These are phyloP conservation scores for Alternaria sp. DNA, from an alignment of 2,329 filamentous ascomycete genomes.

Conservation along the genomic window DNA sequence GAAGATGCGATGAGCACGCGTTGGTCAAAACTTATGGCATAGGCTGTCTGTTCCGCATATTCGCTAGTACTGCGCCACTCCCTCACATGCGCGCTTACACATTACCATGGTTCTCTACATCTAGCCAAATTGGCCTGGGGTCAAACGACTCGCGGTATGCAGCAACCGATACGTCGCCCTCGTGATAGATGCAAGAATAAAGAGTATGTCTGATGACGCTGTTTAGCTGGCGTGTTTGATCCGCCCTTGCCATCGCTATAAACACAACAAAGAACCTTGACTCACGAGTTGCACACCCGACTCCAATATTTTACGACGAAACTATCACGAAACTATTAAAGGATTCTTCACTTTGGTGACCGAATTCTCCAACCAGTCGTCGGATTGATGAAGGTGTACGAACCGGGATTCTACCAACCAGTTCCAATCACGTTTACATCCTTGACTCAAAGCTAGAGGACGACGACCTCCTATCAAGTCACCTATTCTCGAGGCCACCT, in stretches of 20 bases:
- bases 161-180: neutral
- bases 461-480: neutral
- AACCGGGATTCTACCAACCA: neutral
- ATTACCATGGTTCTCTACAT: neutral
- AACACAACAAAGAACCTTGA: conserved; percentile 4
- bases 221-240: neutral
- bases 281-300: neutral
- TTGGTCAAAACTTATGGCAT: neutral
- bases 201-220: neutral
- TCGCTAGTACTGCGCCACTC: neutral
- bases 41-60: neutral
- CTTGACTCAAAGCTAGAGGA: neutral
- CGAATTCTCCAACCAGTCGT: neutral
- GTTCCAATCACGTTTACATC: neutral
- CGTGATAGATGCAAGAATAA: neutral
- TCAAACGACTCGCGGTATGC: neutral
- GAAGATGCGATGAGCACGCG: neutral
- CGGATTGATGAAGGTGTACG: neutral
- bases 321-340: neutral
- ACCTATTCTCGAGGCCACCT: neutral
- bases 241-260: conserved; percentile 5
- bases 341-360: neutral
- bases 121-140: neutral
- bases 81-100: neutral
- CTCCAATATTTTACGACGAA: neutral